Base-by-base conservation (phyloP, 176 grass and related monocot species). In the Lolium perenne region DNA sequence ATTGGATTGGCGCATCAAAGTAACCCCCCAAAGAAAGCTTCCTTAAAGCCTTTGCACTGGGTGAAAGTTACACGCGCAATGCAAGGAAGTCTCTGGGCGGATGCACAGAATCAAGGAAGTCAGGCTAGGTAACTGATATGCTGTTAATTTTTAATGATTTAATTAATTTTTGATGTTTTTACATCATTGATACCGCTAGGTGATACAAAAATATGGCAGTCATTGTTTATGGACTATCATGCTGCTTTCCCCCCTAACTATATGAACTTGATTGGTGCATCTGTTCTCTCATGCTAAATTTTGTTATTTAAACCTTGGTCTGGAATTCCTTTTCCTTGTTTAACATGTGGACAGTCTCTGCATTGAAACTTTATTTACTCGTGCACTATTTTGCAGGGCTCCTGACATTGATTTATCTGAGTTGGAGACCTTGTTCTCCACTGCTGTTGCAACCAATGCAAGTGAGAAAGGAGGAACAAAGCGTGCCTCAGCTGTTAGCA, bases 61-160 rank as follows among this genome's bases (percentile, higher is more conserved):
- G 93, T 95, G 47, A 98, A 98, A 82, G 96, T 98, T 80, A 98
- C 96, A 46, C 88, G 96, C 80, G 93, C 93, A 84, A 49, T 88
- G 90, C 91, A 98, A 91, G 96, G 96, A 81, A 98, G 96, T 89
- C 96, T 98, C 50, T 98, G 96, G 96, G 96, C 93, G 83, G 96
- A 98, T 94, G 88, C 93, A 54, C 92, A 95, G 79, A 92, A 98
- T 70, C 93, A 94, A 89, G 93, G 93, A 64, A 87, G 82, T 80
- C 91, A 92, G 80, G 62, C 95, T 58, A 98, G 94, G 95, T 95
- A 95, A 45, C n/a, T 95, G 82, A 65, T 57, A 73, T 79, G 58
- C 71, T 16, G 64, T 16, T 38, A 61, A 43, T n/a, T 79, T 76
- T 17, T 67, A 76, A 68, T 61, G 53, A 65, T 53, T 41, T 79